Base-by-base conservation (phyloP, 345 rosid species). In the Theobroma cacao region DNA sequence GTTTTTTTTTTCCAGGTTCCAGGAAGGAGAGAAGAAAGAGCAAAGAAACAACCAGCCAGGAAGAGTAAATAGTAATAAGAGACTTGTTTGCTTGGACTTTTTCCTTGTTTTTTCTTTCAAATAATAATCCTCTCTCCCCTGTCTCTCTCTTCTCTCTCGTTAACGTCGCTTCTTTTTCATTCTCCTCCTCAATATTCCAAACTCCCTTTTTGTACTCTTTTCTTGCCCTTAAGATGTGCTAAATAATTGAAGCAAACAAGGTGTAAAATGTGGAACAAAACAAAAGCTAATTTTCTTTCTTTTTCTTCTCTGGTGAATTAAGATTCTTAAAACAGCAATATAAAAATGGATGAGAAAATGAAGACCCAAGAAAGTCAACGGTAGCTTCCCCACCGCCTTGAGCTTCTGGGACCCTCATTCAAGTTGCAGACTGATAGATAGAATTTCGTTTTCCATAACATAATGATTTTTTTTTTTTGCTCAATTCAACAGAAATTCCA, bases 21-120 rank as follows among this genome's bases (percentile, higher is more conserved):
- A 13, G 53, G 82, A 75, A 80, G 75, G 69, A 48, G 75, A 47
- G 82, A 59, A 75, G 78, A 75, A 75, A 18, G 13, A 33, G 8
- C 63, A n/a, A n/a, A 22, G 72, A 80, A 75, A 8, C 20, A 72
- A 52, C 45, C n/a, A 14, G 6, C 5, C 3, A 4, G n/a, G 28
- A 11, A 41, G 14, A 45, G 34, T 13, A 12, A 71, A 22, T 12
- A 1, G 20, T 14, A 22, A 36, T 0, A 1, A n/a, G n/a, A 56
- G 68, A 80, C 20, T 33, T 33, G 17, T 73, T 28, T 47, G 38
- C 7, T 17, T 30, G 64, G 79, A 80, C 78, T 11, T 75, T 78
- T 63, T 60, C 50, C 47, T 40, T 20, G 62, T 60, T 28, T 28
- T 36, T 22, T 24, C 0, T 9, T 26, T 28, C 31, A 28, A 26